Conservation (phyloP, 2,329 filamentous ascomycete species). For the Arthrobotrys musiformis region DNA sequence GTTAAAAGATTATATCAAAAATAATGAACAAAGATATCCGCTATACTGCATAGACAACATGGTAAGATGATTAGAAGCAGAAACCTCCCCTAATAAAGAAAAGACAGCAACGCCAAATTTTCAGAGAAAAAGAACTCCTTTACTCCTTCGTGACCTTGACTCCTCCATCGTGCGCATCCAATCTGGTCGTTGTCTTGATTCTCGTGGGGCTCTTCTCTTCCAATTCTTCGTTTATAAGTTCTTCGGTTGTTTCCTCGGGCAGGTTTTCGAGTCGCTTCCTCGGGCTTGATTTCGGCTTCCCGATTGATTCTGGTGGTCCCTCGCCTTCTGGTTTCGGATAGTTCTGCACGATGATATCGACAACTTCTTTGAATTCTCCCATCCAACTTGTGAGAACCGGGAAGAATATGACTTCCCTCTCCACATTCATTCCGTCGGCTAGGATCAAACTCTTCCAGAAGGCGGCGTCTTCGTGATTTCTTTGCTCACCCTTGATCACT, state of each 20-base stretch:
- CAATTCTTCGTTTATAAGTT: neutral
- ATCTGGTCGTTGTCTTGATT: neutral
- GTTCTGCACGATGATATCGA: slow-evolving; percentile 6
- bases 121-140: neutral
- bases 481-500: slow-evolving; percentile 10
- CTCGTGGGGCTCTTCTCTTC: neutral
- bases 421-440: slow-evolving; percentile 11
- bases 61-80: neutral
- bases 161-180: neutral
- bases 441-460: slow-evolving; percentile 16
- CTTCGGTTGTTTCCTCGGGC: slow-evolving; percentile 4
- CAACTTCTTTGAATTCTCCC: slow-evolving; percentile 14
- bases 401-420: slow-evolving; percentile 18
- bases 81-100: neutral
- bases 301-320: neutral
- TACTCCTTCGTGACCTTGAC: neutral
- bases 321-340: slow-evolving; percentile 14
- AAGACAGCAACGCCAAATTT: no score
- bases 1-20: slow-evolving; percentile 9
- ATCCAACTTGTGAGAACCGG: slow-evolving; percentile 20
- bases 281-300: neutral
- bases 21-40: neutral
- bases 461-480: slow-evolving; percentile 5
- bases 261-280: slow-evolving; percentile 11
- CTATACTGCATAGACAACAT: slow-evolving; percentile 16